Conservation (phyloP, 2,329 filamentous ascomycete genomes). For the Shiraia bambusicola region DNA sequence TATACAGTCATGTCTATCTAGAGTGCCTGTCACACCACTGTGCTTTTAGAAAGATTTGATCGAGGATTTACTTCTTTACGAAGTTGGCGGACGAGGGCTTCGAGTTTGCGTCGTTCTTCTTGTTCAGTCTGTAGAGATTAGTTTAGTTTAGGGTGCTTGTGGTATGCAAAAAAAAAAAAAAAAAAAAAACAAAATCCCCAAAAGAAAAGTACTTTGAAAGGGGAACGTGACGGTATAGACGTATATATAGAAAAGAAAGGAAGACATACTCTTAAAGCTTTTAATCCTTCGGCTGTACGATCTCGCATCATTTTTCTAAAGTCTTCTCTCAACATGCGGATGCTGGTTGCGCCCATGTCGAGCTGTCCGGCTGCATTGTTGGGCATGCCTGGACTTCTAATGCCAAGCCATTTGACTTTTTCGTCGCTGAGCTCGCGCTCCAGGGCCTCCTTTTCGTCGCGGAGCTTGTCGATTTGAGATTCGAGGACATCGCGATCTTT, state of each 20-base stretch:
- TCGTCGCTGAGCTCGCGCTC: conserved; percentile 68
- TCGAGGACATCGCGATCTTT: conserved; percentile 69
- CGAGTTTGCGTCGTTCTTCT: conserved; percentile 68
- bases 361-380: conserved; percentile 22
- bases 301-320: conserved; percentile 83
- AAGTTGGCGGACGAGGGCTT: conserved; percentile 60
- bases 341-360: conserved; percentile 61
- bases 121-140: conserved; percentile 71
- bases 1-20: no score
- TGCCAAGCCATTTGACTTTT: conserved; percentile 65
- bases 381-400: conserved; percentile 54
- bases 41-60: conserved; percentile 16
- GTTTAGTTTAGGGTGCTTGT: no score
- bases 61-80: conserved; percentile 43
- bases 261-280: conserved; percentile 62
- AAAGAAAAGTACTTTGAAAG: no score
- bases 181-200: no score
- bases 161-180: no score
- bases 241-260: neutral
- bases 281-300: conserved; percentile 65
- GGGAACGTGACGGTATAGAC: no score
- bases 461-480: conserved; percentile 61
- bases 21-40: conserved; percentile 4
- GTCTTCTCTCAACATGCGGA: conserved; percentile 69
- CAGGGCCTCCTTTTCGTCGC: conserved; percentile 64